Evolutionary conservation across 2,329 filamentous ascomycete genomes (phyloP).

Genomic region (Fusarium algeriense): DNA sequence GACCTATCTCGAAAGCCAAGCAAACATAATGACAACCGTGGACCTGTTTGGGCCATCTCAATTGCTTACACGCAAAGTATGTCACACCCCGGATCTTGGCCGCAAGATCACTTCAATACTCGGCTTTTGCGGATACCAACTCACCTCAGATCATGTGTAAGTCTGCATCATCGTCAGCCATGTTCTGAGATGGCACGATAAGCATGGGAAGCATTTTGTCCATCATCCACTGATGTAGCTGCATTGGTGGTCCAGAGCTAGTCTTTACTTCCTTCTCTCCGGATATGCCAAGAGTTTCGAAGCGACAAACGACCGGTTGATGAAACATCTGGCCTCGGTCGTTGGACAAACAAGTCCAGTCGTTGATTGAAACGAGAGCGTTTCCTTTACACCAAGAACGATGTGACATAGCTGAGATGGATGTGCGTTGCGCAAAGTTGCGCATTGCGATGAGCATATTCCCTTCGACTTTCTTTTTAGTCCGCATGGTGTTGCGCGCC

Average conservation of each 20-base stretch:
- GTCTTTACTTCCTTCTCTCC: conserved; percentile 37
- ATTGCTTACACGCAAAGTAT: conserved; percentile 17
- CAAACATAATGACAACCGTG: not conserved
- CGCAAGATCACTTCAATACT: conserved; percentile 21
- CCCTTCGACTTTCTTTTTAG: not conserved
- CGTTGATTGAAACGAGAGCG: conserved; percentile 11
- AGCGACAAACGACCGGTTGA: conserved; percentile 36
- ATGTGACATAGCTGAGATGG: conserved; percentile 8
- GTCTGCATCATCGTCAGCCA: not conserved
- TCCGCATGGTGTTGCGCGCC: conserved; percentile 14
- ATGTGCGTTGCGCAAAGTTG: conserved; percentile 15
- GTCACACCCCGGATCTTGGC: conserved; percentile 43
- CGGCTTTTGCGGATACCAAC: conserved; percentile 6
- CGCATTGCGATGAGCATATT: not conserved
- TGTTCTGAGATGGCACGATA: not conserved
- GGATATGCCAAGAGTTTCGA: conserved; percentile 38
- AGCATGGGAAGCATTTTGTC: not conserved
- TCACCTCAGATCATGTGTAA: not conserved
- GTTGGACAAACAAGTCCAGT: conserved; percentile 19
- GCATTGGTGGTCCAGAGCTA: conserved; percentile 9
- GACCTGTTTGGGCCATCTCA: conserved; percentile 7
- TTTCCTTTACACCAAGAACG: conserved; percentile 9
- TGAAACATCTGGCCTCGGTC: conserved; percentile 36
- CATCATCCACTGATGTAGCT: conserved; percentile 6
- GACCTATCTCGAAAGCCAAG: not conserved